Conservation (phyloP, 1,139 yeast genomes). For the Pichia inconspicua region DNA sequence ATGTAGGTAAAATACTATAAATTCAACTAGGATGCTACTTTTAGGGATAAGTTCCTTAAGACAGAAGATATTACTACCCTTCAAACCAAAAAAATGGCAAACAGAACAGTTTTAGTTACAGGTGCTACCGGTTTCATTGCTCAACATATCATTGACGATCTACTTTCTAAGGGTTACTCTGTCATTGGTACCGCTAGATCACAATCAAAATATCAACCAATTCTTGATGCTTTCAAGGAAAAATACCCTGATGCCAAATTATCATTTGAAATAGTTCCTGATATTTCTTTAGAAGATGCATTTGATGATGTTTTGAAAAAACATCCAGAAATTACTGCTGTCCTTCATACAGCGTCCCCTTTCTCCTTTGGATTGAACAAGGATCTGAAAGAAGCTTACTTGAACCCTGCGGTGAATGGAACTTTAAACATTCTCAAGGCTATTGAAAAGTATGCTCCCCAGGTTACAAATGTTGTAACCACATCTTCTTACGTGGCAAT, state of each 20-base stretch:
- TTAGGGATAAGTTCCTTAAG: too few relatives aligned
- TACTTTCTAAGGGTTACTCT: slow-evolving; percentile 23
- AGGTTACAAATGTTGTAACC: slow-evolving; percentile 42
- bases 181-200: slow-evolving; percentile 35
- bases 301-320: slow-evolving; percentile 39
- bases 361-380: slow-evolving; percentile 26
- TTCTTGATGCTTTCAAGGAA: slow-evolving; percentile 20
- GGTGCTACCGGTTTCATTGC: slow-evolving; percentile 21
- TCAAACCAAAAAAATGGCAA: background rate
- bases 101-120: slow-evolving; percentile 13
- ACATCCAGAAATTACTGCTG: slow-evolving; percentile 43
- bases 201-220: slow-evolving; percentile 25
- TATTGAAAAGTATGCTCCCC: slow-evolving; percentile 36
- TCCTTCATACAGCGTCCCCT: slow-evolving; percentile 57
- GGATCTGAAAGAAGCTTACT: slow-evolving; percentile 16
- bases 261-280: slow-evolving; percentile 30
- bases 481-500: slow-evolving; percentile 53
- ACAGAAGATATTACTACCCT: too few relatives aligned
- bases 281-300: slow-evolving; percentile 29
- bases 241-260: slow-evolving; percentile 27
- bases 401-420: slow-evolving; percentile 47
- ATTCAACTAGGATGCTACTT: too few relatives aligned
- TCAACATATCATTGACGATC: slow-evolving; percentile 26
- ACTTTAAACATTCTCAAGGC: slow-evolving; percentile 38
- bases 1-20: too few relatives aligned